Evolutionary conservation across 768 basidiomycete genomes (phyloP).

Genomic region (Suillus tomentosus): DNA sequence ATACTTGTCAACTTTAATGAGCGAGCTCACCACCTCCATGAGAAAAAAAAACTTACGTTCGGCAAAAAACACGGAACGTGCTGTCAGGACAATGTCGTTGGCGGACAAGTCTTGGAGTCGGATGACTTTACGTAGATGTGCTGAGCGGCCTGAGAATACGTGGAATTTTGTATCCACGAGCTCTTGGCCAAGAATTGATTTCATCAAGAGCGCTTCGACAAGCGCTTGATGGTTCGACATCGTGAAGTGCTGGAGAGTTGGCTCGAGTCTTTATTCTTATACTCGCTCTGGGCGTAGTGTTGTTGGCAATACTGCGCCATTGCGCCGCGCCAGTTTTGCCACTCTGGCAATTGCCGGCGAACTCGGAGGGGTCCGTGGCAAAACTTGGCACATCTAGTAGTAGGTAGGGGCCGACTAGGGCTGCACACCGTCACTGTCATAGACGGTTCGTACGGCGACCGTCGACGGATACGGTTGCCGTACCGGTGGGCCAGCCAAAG

Average conservation of each 20-base stretch:
- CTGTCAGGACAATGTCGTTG: conserved; percentile 29
- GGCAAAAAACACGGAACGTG: conserved; percentile 32
- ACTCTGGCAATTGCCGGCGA: no score
- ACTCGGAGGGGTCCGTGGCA: no score
- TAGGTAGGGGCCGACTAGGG: no score
- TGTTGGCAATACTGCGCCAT: no score
- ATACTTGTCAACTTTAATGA: conserved; percentile 16
- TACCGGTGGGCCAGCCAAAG: no score
- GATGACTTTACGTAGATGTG: conserved; percentile 12
- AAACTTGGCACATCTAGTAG: no score
- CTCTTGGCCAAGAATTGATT: conserved; percentile 29
- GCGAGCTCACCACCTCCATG: neutral
- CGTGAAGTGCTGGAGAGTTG: neutral
- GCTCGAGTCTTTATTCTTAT: neutral
- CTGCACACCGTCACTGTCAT: no score
- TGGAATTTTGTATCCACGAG: conserved; percentile 35
- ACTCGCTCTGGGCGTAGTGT: neutral
- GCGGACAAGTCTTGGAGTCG: conserved; percentile 28
- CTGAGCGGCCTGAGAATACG: conserved; percentile 27
- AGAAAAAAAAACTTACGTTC: conserved; percentile 19
- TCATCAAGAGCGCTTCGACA: conserved; percentile 26
- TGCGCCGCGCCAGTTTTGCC: no score
- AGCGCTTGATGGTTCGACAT: conserved; percentile 16
- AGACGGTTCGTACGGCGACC: no score
- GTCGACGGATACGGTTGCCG: no score